Evolutionary conservation across 2,329 filamentous ascomycete species (phyloP).

Genomic region (Phialemoniopsis sp.): DNA sequence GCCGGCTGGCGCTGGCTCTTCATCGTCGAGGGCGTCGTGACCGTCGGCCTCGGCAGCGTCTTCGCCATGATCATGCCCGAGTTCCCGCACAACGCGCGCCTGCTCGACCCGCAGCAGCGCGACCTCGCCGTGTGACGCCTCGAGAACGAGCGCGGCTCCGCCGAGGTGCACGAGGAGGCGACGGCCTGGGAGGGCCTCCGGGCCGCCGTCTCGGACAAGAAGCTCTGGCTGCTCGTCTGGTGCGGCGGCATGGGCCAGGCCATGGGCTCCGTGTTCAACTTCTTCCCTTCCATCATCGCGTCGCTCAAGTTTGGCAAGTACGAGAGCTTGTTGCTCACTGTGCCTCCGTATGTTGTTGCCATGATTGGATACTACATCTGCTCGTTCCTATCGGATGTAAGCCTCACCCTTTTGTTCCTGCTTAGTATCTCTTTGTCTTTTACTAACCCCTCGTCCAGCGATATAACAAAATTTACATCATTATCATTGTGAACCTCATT

Average conservation of each 20-base stretch:
- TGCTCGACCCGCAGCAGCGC: conserved; percentile 20
- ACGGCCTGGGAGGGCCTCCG: conserved; percentile 5
- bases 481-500: conserved; percentile 26
- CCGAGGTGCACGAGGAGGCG: conserved; percentile 27
- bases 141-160: conserved; percentile 27
- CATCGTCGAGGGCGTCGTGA: conserved; percentile 37
- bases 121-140: conserved; percentile 24
- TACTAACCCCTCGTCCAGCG: conserved; percentile 5
- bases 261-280: conserved; percentile 11
- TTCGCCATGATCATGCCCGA: conserved; percentile 24
- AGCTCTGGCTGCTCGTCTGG: no score
- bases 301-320: conserved; percentile 19
- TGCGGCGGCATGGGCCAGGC: no score
- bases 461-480: conserved; percentile 27
- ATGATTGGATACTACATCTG: no score
- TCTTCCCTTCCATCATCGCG: conserved; percentile 22
- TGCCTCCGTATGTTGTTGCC: conserved; percentile 38
- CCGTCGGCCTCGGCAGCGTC: conserved; percentile 25
- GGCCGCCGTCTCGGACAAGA: no score
- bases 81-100: conserved; percentile 32
- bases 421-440: no score
- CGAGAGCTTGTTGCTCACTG: conserved; percentile 35
- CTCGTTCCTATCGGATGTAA: no score
- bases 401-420: no score
- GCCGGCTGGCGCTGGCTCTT: conserved; percentile 51